Percentiles rank a stretch among this genome's conserved stretches.
phyloP scores from a whole-genome alignment of 345 rosid species.

The Acer negundo region DNA sequence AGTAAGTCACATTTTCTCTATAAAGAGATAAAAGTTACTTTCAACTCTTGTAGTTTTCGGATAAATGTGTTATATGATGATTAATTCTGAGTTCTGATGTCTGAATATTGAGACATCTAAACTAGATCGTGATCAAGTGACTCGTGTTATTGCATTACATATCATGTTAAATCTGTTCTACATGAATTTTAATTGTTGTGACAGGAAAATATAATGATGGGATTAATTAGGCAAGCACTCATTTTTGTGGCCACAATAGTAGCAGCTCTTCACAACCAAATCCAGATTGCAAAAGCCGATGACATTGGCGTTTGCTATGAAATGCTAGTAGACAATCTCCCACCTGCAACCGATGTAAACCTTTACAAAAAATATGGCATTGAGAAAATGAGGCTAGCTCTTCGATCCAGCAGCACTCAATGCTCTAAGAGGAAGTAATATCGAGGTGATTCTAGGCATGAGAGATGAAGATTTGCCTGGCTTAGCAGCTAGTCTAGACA shows the following conservation, averaged over 20 bases:
- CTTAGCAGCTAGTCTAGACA: slow-evolving; percentile 14
- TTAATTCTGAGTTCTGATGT: too few relatives aligned
- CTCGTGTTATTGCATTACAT: too few relatives aligned
- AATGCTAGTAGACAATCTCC: slow-evolving; percentile 11
- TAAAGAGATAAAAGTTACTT: too few relatives aligned
- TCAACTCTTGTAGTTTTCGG: too few relatives aligned
- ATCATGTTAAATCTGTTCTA: too few relatives aligned
- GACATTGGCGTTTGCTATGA: slow-evolving; percentile 27
- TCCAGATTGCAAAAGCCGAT: too few relatives aligned
- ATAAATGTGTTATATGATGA: too few relatives aligned
- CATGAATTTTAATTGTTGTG: too few relatives aligned
- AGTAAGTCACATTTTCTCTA: too few relatives aligned
- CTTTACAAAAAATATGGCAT: slow-evolving; percentile 13
- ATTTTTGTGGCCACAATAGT: too few relatives aligned
- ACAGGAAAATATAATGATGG: background rate
- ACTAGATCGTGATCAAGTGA: too few relatives aligned
- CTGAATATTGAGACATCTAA: background rate
- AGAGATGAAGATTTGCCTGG: slow-evolving; percentile 14
- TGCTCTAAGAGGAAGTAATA: slow-evolving; percentile 5
- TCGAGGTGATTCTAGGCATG: background rate
- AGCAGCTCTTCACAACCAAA: too few relatives aligned
- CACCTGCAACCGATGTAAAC: slow-evolving; percentile 10
- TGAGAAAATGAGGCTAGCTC: slow-evolving; percentile 15
- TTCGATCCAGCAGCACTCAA: slow-evolving; percentile 21
- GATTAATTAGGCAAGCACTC: background rate